These are phyloP conservation scores for Chaetoscypha palmicola DNA, from an alignment of 2,329 filamentous ascomycete genomes.

Conservation along the genomic window DNA sequence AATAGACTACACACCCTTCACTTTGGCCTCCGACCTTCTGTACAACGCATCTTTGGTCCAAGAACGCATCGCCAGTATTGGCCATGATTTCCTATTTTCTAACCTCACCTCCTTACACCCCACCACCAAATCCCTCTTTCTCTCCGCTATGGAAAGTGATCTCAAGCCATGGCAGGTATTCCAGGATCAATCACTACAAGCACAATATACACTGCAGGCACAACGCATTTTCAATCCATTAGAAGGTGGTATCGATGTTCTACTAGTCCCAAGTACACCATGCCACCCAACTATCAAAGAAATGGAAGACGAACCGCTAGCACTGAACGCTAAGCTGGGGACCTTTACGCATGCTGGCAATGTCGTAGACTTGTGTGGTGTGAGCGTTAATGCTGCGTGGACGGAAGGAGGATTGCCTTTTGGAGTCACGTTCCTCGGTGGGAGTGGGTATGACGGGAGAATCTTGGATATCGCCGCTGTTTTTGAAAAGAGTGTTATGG, in stretches of 20 bases:
- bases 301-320: slow-evolving; percentile 43
- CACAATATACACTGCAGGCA: slow-evolving; percentile 22
- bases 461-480: slow-evolving; percentile 31
- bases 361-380: slow-evolving; percentile 45
- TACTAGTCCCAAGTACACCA: slow-evolving; percentile 46
- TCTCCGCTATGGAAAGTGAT: slow-evolving; percentile 32
- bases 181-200: slow-evolving; percentile 31
- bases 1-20: slow-evolving; percentile 40
- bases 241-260: slow-evolving; percentile 35
- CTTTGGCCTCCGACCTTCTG: slow-evolving; percentile 42
- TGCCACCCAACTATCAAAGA: slow-evolving; percentile 41
- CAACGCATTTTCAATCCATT: slow-evolving; percentile 25
- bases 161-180: slow-evolving; percentile 39
- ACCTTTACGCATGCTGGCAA: slow-evolving; percentile 49
- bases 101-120: slow-evolving; percentile 39
- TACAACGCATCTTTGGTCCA: slow-evolving; percentile 47
- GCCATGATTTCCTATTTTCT: slow-evolving; percentile 32
- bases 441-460: slow-evolving; percentile 31
- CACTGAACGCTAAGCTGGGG: slow-evolving; percentile 41
- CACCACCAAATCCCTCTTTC: slow-evolving; percentile 38
- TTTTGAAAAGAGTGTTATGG: slow-evolving; percentile 26
- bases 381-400: slow-evolving; percentile 30
- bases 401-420: slow-evolving; percentile 30
- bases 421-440: slow-evolving; percentile 34
- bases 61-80: slow-evolving; percentile 40